Conservation (phyloP, 2,329 filamentous ascomycete genomes). For the Neofusicoccum ribis region DNA sequence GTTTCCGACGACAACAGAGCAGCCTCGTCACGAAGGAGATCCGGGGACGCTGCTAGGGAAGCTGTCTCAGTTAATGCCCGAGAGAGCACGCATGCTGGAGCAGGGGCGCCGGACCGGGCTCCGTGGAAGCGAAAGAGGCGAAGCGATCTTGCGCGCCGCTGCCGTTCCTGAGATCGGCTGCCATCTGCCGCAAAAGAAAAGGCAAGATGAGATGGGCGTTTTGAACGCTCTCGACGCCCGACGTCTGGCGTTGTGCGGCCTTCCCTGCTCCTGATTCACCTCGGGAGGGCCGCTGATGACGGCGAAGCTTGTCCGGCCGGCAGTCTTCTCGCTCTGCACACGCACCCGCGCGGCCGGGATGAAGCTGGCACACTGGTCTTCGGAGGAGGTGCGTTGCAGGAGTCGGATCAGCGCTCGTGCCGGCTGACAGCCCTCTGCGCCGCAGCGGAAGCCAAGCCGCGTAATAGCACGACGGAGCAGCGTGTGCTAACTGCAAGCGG, state of each 20-base stretch:
- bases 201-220: neutral
- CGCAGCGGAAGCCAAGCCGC: too few relatives aligned
- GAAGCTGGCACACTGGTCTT: neutral
- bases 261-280: neutral
- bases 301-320: neutral
- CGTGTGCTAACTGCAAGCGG: neutral
- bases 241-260: neutral
- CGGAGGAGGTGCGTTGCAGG: too few relatives aligned
- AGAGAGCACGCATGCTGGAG: neutral
- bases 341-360: neutral
- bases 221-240: neutral
- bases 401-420: too few relatives aligned
- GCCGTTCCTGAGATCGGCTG: neutral
- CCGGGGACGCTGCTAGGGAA: neutral
- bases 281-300: neutral
- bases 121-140: neutral
- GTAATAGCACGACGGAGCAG: too few relatives aligned
- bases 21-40: neutral
- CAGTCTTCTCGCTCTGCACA: neutral
- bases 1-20: too few relatives aligned
- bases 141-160: neutral
- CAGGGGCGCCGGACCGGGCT: neutral
- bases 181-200: neutral
- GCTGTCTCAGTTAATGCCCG: neutral
- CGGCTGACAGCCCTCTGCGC: too few relatives aligned